Evolutionary conservation across 257 asterid species (phyloP).

Genomic region (Solanum pinnatisectum): DNA sequence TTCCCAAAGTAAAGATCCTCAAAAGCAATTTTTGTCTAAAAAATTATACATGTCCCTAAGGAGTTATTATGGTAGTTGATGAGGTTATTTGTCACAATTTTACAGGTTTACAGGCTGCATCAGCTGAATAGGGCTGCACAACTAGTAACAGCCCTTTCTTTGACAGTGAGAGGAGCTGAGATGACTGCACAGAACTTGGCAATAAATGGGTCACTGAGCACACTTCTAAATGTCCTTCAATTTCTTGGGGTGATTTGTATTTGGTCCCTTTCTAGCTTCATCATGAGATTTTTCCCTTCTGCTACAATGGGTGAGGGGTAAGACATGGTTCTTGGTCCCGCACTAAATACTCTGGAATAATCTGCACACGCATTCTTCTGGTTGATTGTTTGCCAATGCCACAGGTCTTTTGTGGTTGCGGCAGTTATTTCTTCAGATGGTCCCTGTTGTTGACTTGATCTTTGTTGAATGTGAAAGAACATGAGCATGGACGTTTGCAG

Average conservation of each 20-base stretch:
- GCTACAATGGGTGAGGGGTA: slow-evolving; percentile 22
- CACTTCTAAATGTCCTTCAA: slow-evolving; percentile 74
- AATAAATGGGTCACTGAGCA: slow-evolving; percentile 64
- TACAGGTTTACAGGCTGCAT: slow-evolving; percentile 84
- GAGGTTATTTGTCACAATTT: not conserved
- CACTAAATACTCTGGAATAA: not conserved
- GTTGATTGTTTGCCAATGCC: not conserved
- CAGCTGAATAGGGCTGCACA: slow-evolving; percentile 96
- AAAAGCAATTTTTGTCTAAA: not conserved
- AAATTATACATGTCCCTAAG: not conserved
- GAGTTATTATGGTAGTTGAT: not conserved
- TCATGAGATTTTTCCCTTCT: slow-evolving; percentile 60
- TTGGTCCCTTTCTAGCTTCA: slow-evolving; percentile 93
- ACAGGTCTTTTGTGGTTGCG: not conserved
- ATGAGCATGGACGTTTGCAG: not conserved
- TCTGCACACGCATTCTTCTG: not conserved
- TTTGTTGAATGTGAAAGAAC: not conserved
- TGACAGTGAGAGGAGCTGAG: slow-evolving; percentile 92
- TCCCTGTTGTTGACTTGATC: not conserved
- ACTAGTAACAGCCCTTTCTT: slow-evolving; percentile 83
- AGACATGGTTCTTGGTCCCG: not conserved
- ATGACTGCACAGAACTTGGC: slow-evolving; percentile 86
- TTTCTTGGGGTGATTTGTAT: slow-evolving; percentile 80
- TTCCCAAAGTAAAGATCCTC: not conserved
- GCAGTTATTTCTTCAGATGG: not conserved